A percentile compares a stretch with the other conserved stretches of the same genome.
Evolutionary conservation across 257 asterid species (phyloP).

Genomic region (Knoxia roxburghii): DNA sequence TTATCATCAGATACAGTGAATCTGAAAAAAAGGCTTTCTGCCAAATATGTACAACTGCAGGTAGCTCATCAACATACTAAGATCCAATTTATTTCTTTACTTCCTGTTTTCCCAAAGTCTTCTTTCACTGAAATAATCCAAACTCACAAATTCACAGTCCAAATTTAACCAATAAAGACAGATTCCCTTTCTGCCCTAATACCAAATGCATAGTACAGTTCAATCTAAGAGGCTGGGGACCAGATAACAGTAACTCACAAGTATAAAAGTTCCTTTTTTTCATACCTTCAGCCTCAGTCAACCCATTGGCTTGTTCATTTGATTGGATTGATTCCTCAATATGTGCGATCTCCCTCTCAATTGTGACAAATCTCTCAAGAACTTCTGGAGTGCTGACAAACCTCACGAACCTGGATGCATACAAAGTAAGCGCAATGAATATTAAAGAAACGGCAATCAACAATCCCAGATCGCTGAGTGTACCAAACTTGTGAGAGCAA

Average conservation of each 20-base stretch:
- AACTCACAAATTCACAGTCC: background rate
- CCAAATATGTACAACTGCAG: background rate
- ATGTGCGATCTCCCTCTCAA: slow-evolving; percentile 65
- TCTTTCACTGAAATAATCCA: background rate
- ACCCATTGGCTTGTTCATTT: slow-evolving; percentile 40
- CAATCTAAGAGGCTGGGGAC: background rate
- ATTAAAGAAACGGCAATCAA: background rate
- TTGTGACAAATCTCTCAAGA: slow-evolving; percentile 74
- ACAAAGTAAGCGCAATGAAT: background rate
- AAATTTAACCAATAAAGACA: background rate
- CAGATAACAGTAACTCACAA: background rate
- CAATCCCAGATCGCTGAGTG: slow-evolving; percentile 8
- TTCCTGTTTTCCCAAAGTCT: background rate
- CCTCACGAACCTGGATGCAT: slow-evolving; percentile 57
- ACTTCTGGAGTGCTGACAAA: slow-evolving; percentile 79
- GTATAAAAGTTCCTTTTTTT: background rate
- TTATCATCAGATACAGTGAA: background rate
- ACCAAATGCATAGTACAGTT: background rate
- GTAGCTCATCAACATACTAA: background rate
- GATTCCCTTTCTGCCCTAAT: background rate
- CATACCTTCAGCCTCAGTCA: slow-evolving; percentile 43
- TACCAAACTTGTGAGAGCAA: background rate
- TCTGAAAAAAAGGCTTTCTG: too few relatives aligned
- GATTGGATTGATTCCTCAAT: slow-evolving; percentile 57
- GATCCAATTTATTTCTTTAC: background rate